Evolutionary conservation across 2,329 filamentous ascomycete genomes (phyloP).

Genomic region (Trichoderma sp.): DNA sequence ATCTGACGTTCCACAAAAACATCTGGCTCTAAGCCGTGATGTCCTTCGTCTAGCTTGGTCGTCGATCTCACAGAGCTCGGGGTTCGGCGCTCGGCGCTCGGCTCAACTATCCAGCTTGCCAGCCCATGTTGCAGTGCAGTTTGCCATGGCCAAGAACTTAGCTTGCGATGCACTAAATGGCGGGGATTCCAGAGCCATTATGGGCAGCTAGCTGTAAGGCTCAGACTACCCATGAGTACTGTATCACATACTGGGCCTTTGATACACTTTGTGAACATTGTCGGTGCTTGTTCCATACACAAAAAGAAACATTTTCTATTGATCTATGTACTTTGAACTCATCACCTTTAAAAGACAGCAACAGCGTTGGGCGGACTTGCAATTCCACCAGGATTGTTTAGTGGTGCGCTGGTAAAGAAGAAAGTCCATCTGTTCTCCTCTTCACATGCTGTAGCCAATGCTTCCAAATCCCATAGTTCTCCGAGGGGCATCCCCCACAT

Average conservation of each 20-base stretch:
- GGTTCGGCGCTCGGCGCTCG: neutral
- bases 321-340: neutral
- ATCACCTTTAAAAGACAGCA: neutral
- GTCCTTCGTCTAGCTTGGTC: neutral
- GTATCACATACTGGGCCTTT: neutral
- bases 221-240: neutral
- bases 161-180: neutral
- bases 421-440: slow-evolving; percentile 38
- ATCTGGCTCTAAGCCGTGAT: neutral
- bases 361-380: neutral
- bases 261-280: neutral
- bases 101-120: neutral
- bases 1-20: neutral
- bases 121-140: neutral
- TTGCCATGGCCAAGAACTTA: too few relatives aligned
- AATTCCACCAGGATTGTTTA: slow-evolving; percentile 29
- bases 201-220: neutral
- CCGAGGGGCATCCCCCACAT: slow-evolving; percentile 54
- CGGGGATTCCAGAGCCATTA: neutral
- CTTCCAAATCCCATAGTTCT: slow-evolving; percentile 48
- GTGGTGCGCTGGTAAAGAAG: slow-evolving; percentile 40
- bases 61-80: neutral
- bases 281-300: rapidly evolving
- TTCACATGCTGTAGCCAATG: slow-evolving; percentile 35
- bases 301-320: neutral